Base-by-base conservation (phyloP, 2,329 filamentous ascomycete genomes). In the Cladosporium sp. region DNA sequence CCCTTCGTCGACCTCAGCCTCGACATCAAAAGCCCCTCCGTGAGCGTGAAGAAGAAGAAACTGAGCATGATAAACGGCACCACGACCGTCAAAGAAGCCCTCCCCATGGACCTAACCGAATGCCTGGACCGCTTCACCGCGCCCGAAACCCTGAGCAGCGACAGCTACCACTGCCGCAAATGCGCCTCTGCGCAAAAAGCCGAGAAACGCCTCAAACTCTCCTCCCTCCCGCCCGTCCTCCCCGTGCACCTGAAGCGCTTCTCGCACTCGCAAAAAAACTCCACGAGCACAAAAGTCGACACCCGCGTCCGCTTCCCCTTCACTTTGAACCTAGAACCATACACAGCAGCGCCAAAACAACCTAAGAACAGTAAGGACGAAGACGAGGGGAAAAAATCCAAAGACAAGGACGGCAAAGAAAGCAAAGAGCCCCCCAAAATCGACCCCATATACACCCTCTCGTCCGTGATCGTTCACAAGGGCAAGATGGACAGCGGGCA, bases 401-500 rank as follows among this genome's bases (percentile, higher is more conserved):
- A 35, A 16, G 30, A 13, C 29, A 32, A 48, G 38, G 20, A 48
- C 25, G 16, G 19, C 9, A 45, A 45, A 18, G 55, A 52, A 13
- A 62, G 42, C 53, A 61, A 40, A 8, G 45, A 55, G 30, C 30
- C 47, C 2, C 16, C 52, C 15, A 32, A 36, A 27, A 62, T 29
- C 59, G 83, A 79, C 4, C 90, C 86, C 62, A 82, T 85, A 4
- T 97, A 96, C 66, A 89, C 95, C 58, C 78, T 97, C 1, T 79
- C 91, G 15, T 90, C 87, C 55, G 91, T 95, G 2, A 86, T 97
- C 18, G 91, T 95, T 33, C 92, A 97, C 63, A 88, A 94, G 53
- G 92, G 92, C 45, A 89, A 92, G 67, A 86, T 96, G 51, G 90
- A 96, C 61, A 90, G 88, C 1, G 92, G 91, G 13, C 90, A 96